Evolutionary conservation across 2,329 filamentous ascomycete genomes (phyloP).

Genomic region (Chlorencoelia australis): DNA sequence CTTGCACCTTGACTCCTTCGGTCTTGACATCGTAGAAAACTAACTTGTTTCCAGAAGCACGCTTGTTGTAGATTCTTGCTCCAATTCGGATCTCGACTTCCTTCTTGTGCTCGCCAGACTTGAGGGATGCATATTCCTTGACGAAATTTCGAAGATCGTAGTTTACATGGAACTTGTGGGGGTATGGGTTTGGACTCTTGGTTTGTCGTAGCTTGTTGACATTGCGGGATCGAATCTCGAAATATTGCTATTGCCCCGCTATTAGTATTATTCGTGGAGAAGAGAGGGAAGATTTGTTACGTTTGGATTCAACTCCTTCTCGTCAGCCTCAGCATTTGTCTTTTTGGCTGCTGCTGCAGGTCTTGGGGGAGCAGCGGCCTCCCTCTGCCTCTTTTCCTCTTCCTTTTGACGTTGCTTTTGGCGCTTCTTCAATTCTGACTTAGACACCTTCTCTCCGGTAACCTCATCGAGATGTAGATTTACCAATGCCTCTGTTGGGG

Average conservation of each 20-base stretch:
- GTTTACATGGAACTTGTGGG: slow-evolving; percentile 84
- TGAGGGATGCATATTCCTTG: slow-evolving; percentile 66
- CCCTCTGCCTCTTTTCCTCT: slow-evolving; percentile 81
- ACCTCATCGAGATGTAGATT: slow-evolving; percentile 75
- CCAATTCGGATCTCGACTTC: slow-evolving; percentile 69
- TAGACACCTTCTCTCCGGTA: slow-evolving; percentile 79
- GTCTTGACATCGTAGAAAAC: slow-evolving; percentile 82
- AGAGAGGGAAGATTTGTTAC: slow-evolving; percentile 34
- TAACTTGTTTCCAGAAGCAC: slow-evolving; percentile 71
- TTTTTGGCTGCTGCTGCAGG: slow-evolving; percentile 47
- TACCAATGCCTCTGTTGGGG: slow-evolving; percentile 18
- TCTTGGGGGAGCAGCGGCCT: slow-evolving; percentile 53
- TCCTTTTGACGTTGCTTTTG: slow-evolving; percentile 85
- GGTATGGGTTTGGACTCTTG: slow-evolving; percentile 75
- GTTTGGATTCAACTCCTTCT: slow-evolving; percentile 69
- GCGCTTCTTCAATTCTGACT: slow-evolving; percentile 87
- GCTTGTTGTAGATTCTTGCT: slow-evolving; percentile 82
- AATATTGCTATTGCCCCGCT: slow-evolving; percentile 59
- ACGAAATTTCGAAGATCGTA: slow-evolving; percentile 75
- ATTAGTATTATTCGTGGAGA: slow-evolving; percentile 9
- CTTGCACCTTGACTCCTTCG: slow-evolving; percentile 71
- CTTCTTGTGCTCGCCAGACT: slow-evolving; percentile 76
- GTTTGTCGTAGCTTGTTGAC: slow-evolving; percentile 68
- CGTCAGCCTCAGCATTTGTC: slow-evolving; percentile 39
- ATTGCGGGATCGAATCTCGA: slow-evolving; percentile 82